These are phyloP conservation scores for Xylaria sp. DNA, from an alignment of 2,329 filamentous ascomycete species.

Conservation along the genomic window DNA sequence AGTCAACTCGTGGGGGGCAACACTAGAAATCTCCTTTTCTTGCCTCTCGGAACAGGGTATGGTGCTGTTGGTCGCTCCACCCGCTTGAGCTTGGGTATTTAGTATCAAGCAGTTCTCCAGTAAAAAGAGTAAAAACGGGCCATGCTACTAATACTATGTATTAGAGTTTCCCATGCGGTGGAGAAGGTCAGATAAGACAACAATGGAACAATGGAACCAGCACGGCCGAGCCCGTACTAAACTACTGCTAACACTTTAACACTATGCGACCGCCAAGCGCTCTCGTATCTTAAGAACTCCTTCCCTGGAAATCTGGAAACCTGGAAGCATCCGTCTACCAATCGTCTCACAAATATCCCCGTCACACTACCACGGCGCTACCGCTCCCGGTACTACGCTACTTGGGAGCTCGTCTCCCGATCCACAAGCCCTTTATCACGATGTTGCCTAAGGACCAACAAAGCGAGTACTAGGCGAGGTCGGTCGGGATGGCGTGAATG, in stretches of 20 bases:
- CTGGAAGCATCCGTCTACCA: slow-evolving; percentile 25
- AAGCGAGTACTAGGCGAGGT: too few relatives aligned
- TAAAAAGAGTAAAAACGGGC: slow-evolving; percentile 7
- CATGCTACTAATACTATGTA: slow-evolving; percentile 4
- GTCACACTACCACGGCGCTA: slow-evolving; percentile 18
- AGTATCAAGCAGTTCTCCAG: slow-evolving; percentile 7
- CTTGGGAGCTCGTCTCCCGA: slow-evolving; percentile 19
- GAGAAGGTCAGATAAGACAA: slow-evolving; percentile 32
- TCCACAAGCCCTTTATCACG: slow-evolving; percentile 28
- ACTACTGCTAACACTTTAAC: neutral
- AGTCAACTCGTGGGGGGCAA: neutral
- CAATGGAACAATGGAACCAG: neutral
- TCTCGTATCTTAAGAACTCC: slow-evolving; percentile 19
- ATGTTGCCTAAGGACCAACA: slow-evolving; percentile 23
- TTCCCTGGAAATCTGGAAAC: neutral
- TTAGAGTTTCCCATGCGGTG: slow-evolving; percentile 22
- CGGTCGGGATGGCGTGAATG: neutral
- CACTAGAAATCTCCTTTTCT: neutral
- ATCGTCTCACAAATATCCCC: slow-evolving; percentile 21
- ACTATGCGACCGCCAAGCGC: slow-evolving; percentile 8
- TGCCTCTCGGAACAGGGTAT: neutral
- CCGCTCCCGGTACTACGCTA: slow-evolving; percentile 17
- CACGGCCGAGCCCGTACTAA: neutral
- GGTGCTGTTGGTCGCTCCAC: slow-evolving; percentile 9
- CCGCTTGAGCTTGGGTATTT: slow-evolving; percentile 1